Percentiles rank a stretch among this genome's conserved stretches.
Evolutionary conservation across 805 yeast genomes (phyloP).

Genomic region (Candida railenensis): DNA sequence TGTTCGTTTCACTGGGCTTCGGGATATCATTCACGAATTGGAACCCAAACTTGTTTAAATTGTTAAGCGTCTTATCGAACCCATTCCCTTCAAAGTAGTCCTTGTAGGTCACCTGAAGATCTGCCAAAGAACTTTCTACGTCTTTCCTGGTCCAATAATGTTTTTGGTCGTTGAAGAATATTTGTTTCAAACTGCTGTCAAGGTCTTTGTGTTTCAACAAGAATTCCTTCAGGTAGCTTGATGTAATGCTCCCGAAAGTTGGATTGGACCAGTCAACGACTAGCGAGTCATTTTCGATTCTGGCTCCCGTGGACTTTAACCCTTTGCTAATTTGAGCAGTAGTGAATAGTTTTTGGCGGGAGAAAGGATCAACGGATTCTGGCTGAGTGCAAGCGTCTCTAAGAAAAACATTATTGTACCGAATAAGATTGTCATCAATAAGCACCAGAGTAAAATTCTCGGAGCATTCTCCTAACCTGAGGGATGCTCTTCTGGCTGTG

Average conservation of each 20-base stretch:
- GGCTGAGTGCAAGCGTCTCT: constrained; percentile 60
- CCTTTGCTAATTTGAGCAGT: constrained; percentile 46
- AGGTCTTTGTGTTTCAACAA: constrained; percentile 42
- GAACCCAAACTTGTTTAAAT: constrained; percentile 57
- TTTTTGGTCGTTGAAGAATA: constrained; percentile 31
- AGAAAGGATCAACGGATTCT: constrained; percentile 49
- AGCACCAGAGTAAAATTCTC: not conserved
- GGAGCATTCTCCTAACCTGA: constrained; percentile 18
- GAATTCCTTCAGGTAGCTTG: constrained; percentile 46
- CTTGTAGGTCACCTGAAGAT: constrained; percentile 29
- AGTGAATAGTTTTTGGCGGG: constrained; percentile 65
- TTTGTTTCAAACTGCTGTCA: constrained; percentile 31
- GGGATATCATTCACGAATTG: constrained; percentile 56
- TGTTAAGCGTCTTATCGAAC: constrained; percentile 40
- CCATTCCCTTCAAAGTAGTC: constrained; percentile 37
- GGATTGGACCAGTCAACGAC: constrained; percentile 39
- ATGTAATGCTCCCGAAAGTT: constrained; percentile 13
- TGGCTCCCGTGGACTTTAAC: constrained; percentile 34
- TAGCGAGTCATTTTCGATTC: constrained; percentile 30
- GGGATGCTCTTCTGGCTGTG: constrained; percentile 22
- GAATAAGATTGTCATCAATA: constrained; percentile 20
- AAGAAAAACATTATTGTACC: constrained; percentile 53
- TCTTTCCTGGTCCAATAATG: constrained; percentile 39
- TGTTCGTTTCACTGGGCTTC: constrained; percentile 25
- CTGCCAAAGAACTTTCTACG: constrained; percentile 18